Base-by-base conservation (phyloP, 2,329 filamentous ascomycete species). In the Fusarium humuli region DNA sequence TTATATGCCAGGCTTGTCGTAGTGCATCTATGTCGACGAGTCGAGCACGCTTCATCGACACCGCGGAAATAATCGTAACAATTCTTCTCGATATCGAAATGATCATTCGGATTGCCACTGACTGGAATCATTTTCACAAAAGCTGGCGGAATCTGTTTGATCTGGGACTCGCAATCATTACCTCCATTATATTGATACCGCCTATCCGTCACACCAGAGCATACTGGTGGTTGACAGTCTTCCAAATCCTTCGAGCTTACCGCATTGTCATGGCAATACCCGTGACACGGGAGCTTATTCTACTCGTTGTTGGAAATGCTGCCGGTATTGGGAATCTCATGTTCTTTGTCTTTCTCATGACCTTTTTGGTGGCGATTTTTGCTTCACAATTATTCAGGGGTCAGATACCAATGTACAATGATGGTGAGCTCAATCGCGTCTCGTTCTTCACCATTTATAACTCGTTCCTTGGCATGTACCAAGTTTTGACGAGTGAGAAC, bases 401-500 rank as follows among this genome's bases (percentile, higher is more conserved):
- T 30, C 91, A 97, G 73, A 88, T 98, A 29, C 91, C 93, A 1
- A 74, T 85, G 32, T 74, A 84, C n/a, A 88, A 93, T 70, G 79
- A 83, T 4, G 92, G 90, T 5, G 83, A 91, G 4, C 80, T 86
- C 5, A 89, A 92, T 66, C 81, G 86, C 23, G 88, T 96, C 44
- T 92, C 93, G 0, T 99, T 99, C 78, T 90, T 89, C 77, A 93
- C 93, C 41, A 96, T 99, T 37, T 99, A 92, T 83, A 98, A 98
- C 77, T 92, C 94, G 0, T 99, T 99, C 77, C 84, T 99, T 18
- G 96, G 94, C 60, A 98, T 99, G 94, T 99, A 99, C 78, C 94
- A 98, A 80, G 89, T 99, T 30, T 83, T 99, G 46, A 98, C 96
- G 12, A 98, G 94, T 75, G 96, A 99, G 78, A 94, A 97, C 76